These are phyloP conservation scores for Moesziomyces antarcticus DNA, from an alignment of 1,284 basidiomycete genomes.

Conservation along the genomic window DNA sequence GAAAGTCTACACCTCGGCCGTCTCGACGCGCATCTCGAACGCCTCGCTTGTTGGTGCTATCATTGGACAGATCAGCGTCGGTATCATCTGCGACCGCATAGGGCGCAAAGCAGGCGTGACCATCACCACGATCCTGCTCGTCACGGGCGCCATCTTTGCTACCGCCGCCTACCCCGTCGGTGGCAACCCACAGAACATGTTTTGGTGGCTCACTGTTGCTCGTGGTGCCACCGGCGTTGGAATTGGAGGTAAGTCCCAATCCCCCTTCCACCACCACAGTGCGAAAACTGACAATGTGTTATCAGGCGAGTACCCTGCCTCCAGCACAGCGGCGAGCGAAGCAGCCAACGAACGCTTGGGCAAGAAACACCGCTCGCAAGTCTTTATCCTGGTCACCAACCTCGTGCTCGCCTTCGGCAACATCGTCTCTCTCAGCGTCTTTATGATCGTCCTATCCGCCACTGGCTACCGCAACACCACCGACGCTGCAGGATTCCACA, in stretches of 20 bases:
- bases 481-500: slow-evolving; percentile 71
- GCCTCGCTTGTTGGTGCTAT: slow-evolving; percentile 78
- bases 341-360: slow-evolving; percentile 78
- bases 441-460: slow-evolving; percentile 77
- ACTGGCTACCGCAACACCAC: slow-evolving; percentile 37
- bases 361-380: slow-evolving; percentile 75
- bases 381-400: slow-evolving; percentile 82
- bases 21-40: slow-evolving; percentile 80
- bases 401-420: slow-evolving; percentile 67
- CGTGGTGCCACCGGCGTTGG: slow-evolving; percentile 79
- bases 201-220: slow-evolving; percentile 82
- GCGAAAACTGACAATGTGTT: no score
- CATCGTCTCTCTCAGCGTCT: slow-evolving; percentile 77
- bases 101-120: slow-evolving; percentile 69
- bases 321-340: slow-evolving; percentile 76
- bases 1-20: slow-evolving; percentile 73
- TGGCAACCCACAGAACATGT: slow-evolving; percentile 73
- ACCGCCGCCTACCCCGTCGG: slow-evolving; percentile 78
- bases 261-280: no score
- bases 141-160: slow-evolving; percentile 77
- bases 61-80: slow-evolving; percentile 76
- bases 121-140: slow-evolving; percentile 77
- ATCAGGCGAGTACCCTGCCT: slow-evolving; percentile 78
- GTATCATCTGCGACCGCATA: slow-evolving; percentile 77
- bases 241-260: slow-evolving; percentile 71